Percentiles rank a stretch among this genome's conserved stretches.
Evolutionary conservation across 768 basidiomycete species (phyloP).

Genomic region (Infundibulicybe gibba): DNA sequence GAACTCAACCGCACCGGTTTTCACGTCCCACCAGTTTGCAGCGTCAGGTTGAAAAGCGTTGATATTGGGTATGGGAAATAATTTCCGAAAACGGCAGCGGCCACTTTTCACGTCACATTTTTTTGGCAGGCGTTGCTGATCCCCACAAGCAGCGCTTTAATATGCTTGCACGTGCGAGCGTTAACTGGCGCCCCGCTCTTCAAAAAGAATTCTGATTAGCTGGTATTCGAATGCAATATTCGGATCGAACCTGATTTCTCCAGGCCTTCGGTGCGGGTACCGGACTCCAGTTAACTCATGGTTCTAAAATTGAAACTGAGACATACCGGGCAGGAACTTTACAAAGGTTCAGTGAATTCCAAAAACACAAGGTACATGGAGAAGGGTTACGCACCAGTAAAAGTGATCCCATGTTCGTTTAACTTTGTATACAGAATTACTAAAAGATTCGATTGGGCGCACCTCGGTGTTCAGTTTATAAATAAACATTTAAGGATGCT

Average conservation of each 20-base stretch:
- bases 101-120: too few relatives aligned
- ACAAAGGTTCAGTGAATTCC: too few relatives aligned
- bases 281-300: neutral
- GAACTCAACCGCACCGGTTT: too few relatives aligned
- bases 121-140: too few relatives aligned
- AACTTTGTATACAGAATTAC: constrained; percentile 38
- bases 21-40: too few relatives aligned
- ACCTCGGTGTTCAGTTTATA: too few relatives aligned
- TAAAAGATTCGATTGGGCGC: too few relatives aligned
- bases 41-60: too few relatives aligned
- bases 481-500: too few relatives aligned
- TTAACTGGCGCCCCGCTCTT: constrained; percentile 34
- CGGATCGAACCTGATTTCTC: constrained; percentile 23
- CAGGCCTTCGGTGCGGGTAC: constrained; percentile 18
- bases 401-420: constrained; percentile 43
- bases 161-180: constrained; percentile 47
- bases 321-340: constrained; percentile 29
- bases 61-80: too few relatives aligned
- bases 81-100: too few relatives aligned
- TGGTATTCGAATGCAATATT: neutral
- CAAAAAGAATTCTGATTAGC: neutral
- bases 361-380: neutral
- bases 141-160: constrained; percentile 34
- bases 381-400: constrained; percentile 24
- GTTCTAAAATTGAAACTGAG: neutral